Conservation (phyloP, 352 stramenopile genomes). For the Pythium myriotylum region DNA sequence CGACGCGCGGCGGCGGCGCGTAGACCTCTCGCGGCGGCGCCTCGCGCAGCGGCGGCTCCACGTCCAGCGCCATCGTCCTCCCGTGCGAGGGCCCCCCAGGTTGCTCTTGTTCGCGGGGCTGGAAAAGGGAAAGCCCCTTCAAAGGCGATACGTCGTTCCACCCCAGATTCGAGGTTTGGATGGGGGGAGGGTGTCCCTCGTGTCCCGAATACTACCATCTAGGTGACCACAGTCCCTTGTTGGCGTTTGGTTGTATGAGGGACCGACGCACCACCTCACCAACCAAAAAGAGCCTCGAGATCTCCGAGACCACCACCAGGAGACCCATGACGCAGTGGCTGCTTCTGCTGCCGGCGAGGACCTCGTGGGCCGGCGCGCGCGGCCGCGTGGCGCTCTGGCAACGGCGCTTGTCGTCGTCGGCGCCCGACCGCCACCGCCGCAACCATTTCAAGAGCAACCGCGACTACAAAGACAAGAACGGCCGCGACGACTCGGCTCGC, state of each 20-base stretch:
- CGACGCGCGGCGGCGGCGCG: neutral
- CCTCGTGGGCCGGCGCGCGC: neutral
- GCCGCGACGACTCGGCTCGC: conserved; percentile 14
- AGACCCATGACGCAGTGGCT: conserved; percentile 33
- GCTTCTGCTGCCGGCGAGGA: conserved; percentile 16
- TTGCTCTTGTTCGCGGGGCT: neutral
- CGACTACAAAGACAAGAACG: conserved; percentile 38
- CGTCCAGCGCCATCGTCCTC: conserved; percentile 17
- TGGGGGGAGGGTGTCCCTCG: neutral
- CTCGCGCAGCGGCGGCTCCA: conserved; percentile 6
- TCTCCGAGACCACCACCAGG: too few relatives aligned
- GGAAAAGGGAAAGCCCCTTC: conserved; percentile 23
- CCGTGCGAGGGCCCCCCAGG: neutral
- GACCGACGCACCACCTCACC: conserved; percentile 17
- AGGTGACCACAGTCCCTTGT: neutral
- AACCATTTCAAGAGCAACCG: conserved; percentile 58
- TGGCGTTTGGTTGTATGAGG: neutral
- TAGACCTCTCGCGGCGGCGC: neutral
- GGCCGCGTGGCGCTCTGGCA: conserved; percentile 2
- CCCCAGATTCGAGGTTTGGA: conserved; percentile 23
- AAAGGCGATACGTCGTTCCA: conserved; percentile 21
- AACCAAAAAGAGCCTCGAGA: conserved; percentile 18
- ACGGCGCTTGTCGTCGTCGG: conserved; percentile 36
- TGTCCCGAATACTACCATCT: neutral
- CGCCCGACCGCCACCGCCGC: conserved; percentile 50